phyloP scores from a whole-genome alignment of 331 rosid genomes.

The Saraca asoca region DNA sequence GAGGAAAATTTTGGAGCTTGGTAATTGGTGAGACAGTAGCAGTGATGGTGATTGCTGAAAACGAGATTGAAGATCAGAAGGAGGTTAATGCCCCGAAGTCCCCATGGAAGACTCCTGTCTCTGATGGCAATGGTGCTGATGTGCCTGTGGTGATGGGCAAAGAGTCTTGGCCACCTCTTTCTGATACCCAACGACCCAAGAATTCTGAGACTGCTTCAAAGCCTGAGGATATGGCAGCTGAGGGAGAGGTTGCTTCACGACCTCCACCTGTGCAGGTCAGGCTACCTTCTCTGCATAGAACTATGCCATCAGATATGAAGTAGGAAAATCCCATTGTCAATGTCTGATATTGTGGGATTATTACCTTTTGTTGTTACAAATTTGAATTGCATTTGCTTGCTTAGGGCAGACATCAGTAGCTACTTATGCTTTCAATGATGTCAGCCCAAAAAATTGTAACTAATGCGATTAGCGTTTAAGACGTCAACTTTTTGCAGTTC shows the following conservation, averaged over 20 bases:
- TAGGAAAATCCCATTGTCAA: not conserved
- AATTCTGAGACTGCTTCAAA: constrained; percentile 46
- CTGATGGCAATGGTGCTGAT: constrained; percentile 51
- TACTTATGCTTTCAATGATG: constrained; percentile 11
- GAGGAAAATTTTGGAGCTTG: constrained; percentile 1
- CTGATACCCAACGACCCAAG: constrained; percentile 72
- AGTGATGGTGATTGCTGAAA: constrained; percentile 75
- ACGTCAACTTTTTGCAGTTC: not conserved
- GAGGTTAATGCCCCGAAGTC: constrained; percentile 70
- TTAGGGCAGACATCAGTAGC: not conserved
- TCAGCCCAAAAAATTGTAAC: not conserved
- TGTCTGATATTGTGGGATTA: not conserved
- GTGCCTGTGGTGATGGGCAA: constrained; percentile 69
- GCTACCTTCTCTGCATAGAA: not conserved
- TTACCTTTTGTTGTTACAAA: not conserved
- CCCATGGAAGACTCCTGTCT: constrained; percentile 79
- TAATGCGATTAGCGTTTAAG: not conserved
- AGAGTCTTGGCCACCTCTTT: constrained; percentile 86
- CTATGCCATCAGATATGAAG: constrained; percentile 7
- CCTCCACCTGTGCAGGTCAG: constrained; percentile 57
- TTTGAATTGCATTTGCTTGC: constrained; percentile 21
- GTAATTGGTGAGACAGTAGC: constrained; percentile 42
- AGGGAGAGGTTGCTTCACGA: constrained; percentile 42
- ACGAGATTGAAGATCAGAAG: constrained; percentile 66
- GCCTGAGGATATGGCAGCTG: constrained; percentile 38